Conservation (phyloP, 2,329 filamentous ascomycete species). For the Pestalotiopsis sp. region DNA sequence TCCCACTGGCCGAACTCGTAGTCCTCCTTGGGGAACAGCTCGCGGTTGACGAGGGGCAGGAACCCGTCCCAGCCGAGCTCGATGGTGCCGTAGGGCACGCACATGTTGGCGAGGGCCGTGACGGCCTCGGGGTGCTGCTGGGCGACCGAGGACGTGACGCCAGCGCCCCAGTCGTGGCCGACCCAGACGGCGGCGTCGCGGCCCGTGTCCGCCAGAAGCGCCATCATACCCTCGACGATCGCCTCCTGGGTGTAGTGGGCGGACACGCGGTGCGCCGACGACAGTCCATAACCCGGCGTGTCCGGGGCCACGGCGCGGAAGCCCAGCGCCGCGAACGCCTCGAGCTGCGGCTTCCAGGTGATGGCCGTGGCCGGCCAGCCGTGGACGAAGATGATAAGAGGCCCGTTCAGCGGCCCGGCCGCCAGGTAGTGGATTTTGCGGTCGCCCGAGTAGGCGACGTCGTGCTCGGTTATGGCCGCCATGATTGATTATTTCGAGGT, state of each 20-base stretch:
- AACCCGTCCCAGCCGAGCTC: conserved; percentile 39
- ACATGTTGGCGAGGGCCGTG: conserved; percentile 24
- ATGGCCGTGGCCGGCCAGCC: conserved; percentile 36
- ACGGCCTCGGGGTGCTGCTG: conserved; percentile 27
- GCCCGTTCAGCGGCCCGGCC: conserved; percentile 26
- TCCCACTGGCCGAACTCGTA: conserved; percentile 35
- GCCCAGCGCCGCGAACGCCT: conserved; percentile 27
- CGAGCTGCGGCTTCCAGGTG: conserved; percentile 31
- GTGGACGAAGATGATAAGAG: conserved; percentile 34
- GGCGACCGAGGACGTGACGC: conserved; percentile 25
- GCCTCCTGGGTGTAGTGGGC: conserved; percentile 30
- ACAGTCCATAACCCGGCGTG: conserved; percentile 37
- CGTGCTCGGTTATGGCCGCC: conserved; percentile 13
- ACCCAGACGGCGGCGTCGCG: conserved; percentile 45
- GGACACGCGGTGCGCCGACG: conserved; percentile 25
- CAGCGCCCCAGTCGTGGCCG: conserved; percentile 43
- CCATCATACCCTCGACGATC: conserved; percentile 32
- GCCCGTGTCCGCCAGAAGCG: conserved; percentile 30
- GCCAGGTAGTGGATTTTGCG: conserved; percentile 31
- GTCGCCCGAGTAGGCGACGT: conserved; percentile 19
- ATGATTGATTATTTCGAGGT: not conserved
- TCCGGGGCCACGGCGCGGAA: conserved; percentile 34
- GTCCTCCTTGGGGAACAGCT: conserved; percentile 43
- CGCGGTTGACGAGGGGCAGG: conserved; percentile 33
- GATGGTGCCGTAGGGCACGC: conserved; percentile 41